Conservation (phyloP, 2,329 filamentous ascomycete genomes). For the Lachnellula cervina region DNA sequence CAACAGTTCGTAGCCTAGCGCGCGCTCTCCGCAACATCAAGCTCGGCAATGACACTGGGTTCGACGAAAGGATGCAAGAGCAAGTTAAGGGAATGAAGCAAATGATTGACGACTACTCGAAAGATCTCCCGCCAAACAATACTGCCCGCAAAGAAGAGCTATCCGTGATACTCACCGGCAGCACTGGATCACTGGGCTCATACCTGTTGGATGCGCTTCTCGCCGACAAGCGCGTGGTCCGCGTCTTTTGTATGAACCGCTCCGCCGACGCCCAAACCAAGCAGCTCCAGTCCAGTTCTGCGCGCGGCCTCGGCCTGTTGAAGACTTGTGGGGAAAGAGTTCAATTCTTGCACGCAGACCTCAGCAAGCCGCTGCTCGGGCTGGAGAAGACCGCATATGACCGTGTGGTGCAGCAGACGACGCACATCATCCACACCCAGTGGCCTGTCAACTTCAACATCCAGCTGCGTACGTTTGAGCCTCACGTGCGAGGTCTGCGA, state of each 20-base stretch:
- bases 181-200: conserved; percentile 44
- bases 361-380: conserved; percentile 44
- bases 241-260: too few species aligned
- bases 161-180: conserved; percentile 39
- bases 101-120: conserved; percentile 5
- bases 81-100: not conserved
- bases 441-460: conserved; percentile 39
- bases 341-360: conserved; percentile 46
- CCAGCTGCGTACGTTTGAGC: conserved; percentile 32
- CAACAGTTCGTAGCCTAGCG: not conserved
- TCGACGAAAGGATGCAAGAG: not conserved
- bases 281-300: too few species aligned
- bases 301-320: not conserved
- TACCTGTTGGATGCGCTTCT: conserved; percentile 37
- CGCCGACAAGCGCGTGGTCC: too few species aligned
- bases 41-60: not conserved
- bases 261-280: too few species aligned
- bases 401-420: conserved; percentile 16
- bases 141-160: not conserved
- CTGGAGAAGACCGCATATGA: conserved; percentile 30
- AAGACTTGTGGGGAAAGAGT: conserved; percentile 17
- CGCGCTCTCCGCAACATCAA: not conserved
- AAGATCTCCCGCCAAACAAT: not conserved
- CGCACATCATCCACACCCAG: conserved; percentile 22
- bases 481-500: conserved; percentile 35